Conservation (phyloP, 768 basidiomycete genomes). For the Clathrus columnatus region DNA sequence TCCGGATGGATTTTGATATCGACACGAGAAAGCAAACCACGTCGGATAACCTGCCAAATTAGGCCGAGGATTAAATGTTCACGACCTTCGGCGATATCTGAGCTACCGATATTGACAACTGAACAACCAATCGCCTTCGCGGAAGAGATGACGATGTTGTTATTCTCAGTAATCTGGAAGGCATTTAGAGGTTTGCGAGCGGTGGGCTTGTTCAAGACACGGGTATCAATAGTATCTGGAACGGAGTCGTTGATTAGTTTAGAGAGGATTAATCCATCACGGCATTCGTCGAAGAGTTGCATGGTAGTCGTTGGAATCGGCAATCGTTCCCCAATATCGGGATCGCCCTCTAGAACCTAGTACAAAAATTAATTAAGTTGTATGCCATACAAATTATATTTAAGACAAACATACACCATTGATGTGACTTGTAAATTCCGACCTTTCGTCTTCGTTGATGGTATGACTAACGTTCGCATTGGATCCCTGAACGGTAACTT, state of each 20-base stretch:
- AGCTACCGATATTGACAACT: slow-evolving; percentile 95
- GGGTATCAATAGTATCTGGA: slow-evolving; percentile 96
- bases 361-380: slow-evolving; percentile 9
- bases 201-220: slow-evolving; percentile 89
- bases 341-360: slow-evolving; percentile 86
- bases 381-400: neutral
- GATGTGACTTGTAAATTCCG: slow-evolving; percentile 98
- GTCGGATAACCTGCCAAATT: slow-evolving; percentile 97
- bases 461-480: slow-evolving; percentile 95
- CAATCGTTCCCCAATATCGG: slow-evolving; percentile 70
- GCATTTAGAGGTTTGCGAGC: slow-evolving; percentile 82
- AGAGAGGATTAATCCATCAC: slow-evolving; percentile 92
- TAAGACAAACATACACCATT: slow-evolving; percentile 58
- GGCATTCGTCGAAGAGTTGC: slow-evolving; percentile 97
- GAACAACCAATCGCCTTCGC: slow-evolving; percentile 98
- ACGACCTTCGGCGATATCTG: slow-evolving; percentile 84
- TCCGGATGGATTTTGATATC: slow-evolving; percentile 99
- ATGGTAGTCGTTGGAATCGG: slow-evolving; percentile 95
- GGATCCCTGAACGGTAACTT: slow-evolving; percentile 89
- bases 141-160: slow-evolving; percentile 98
- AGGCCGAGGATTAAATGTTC: slow-evolving; percentile 96
- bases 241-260: slow-evolving; percentile 99
- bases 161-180: slow-evolving; percentile 99
- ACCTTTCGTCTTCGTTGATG: slow-evolving; percentile 92
- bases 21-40: slow-evolving; percentile 87